Base-by-base conservation (phyloP, 2,329 filamentous ascomycete genomes). In the Graphilbum fragrans region DNA sequence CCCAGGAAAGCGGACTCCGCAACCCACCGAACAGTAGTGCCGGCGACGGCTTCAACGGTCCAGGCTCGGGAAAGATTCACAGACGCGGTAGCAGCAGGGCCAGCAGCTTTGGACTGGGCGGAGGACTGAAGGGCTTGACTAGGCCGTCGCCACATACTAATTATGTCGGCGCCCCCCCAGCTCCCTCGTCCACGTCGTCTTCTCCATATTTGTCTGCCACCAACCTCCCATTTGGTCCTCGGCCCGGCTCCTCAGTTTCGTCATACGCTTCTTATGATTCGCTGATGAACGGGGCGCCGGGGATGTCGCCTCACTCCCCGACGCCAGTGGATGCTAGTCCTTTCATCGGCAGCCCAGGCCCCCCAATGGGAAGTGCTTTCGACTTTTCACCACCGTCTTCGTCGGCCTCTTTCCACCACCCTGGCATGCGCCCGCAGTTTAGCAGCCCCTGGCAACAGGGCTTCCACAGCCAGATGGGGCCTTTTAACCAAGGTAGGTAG, bases 1-100 rank as follows among this genome's bases (percentile, higher is more conserved):
- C 72, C 5, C 77, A 77, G 43, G 71, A 77, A 53, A 71, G 69
- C 33, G 33, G 3, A 27, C 45, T 68, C 17, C 59, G 62, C 38
- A 63, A 64, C 17, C 41, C 42, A 31, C 29, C 43, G 19, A 36
- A 38, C 23, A 44, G 44, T 41, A 41, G 35, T 32, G 40, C 42
- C 4, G 46, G 45, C 16, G 41, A 42, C 17, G 41, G 37, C 2
- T 19, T 32, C 7, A 45, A 47, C 7, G 43, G 48, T 22, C 40
- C 42, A 16, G 43, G 45, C 1, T 43, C 47, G 1, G 41, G 34
- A 16, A 48, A 41, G 37, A 38, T 48, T 3, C 49, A 51, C 43
- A 43, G 44, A 32, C 49, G 49, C 31, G 44, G 43, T 12, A 36
- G 38, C 19, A 50, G 47, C 41, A 50, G 45, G 32, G 39, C 36